Conservation (phyloP, 148 eudicot species). For the Chenopodium suecicum region DNA sequence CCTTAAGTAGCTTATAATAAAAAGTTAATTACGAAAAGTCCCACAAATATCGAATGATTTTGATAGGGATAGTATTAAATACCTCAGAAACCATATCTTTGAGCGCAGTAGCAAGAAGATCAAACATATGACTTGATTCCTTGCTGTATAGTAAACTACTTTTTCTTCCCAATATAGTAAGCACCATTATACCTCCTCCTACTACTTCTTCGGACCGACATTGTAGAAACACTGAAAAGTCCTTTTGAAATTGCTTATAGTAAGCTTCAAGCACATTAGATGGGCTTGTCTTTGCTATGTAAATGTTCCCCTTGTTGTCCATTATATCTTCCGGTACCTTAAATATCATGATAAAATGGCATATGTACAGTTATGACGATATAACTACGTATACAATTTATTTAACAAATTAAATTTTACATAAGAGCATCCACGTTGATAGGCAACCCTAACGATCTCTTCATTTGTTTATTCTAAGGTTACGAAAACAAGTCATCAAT, state of each 20-base stretch:
- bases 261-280: constrained; percentile 46
- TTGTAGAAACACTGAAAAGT: constrained; percentile 41
- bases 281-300: constrained; percentile 47
- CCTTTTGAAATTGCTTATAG: constrained; percentile 46
- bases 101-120: constrained; percentile 46
- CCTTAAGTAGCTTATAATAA: too few species aligned
- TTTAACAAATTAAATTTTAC: too few species aligned
- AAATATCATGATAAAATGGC: too few species aligned
- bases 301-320: constrained; percentile 47
- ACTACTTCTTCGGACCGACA: constrained; percentile 50
- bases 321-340: constrained; percentile 38
- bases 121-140: constrained; percentile 46
- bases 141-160: constrained; percentile 38
- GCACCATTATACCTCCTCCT: constrained; percentile 48
- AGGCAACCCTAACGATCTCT: too few species aligned
- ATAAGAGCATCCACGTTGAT: too few species aligned
- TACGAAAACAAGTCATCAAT: too few species aligned
- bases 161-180: constrained; percentile 49
- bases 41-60: too few species aligned
- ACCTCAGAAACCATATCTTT: constrained; percentile 52
- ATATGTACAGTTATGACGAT: too few species aligned
- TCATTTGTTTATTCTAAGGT: too few species aligned
- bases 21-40: too few species aligned
- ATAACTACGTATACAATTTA: too few species aligned
- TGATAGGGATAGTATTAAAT: constrained; percentile 16